Conservation (phyloP, 768 basidiomycete genomes). For the Serendipita sp. region DNA sequence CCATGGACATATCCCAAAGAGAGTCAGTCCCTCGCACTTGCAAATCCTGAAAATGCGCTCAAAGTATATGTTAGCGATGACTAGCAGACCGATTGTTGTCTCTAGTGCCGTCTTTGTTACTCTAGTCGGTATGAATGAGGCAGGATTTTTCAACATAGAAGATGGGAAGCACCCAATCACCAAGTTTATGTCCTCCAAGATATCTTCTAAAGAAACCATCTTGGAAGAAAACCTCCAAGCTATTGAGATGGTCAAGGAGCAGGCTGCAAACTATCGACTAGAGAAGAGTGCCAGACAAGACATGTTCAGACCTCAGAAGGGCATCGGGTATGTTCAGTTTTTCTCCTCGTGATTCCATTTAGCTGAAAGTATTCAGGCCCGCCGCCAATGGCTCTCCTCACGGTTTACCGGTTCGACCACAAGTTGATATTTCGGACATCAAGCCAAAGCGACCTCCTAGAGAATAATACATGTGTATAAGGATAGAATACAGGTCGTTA, state of each 20-base stretch:
- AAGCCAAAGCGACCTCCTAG: constrained; percentile 2
- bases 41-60: not conserved
- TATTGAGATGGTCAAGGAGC: not conserved
- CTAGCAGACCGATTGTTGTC: not conserved
- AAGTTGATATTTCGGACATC: not conserved
- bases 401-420: not conserved
- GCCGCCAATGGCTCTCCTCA: not conserved
- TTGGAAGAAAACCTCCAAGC: not conserved
- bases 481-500: not conserved
- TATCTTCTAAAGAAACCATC: not conserved
- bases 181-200: not conserved
- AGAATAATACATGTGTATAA: not conserved
- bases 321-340: not conserved
- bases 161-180: not conserved
- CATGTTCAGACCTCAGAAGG: not conserved
- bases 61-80: not conserved
- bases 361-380: not conserved
- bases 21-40: not conserved
- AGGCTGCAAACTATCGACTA: constrained; percentile 2
- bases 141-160: not conserved
- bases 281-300: not conserved
- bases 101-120: not conserved
- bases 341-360: not conserved
- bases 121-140: not conserved
- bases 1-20: constrained; percentile 4